Conservation (phyloP, 257 asterid genomes). For the Schizonepeta tenuifolia region DNA sequence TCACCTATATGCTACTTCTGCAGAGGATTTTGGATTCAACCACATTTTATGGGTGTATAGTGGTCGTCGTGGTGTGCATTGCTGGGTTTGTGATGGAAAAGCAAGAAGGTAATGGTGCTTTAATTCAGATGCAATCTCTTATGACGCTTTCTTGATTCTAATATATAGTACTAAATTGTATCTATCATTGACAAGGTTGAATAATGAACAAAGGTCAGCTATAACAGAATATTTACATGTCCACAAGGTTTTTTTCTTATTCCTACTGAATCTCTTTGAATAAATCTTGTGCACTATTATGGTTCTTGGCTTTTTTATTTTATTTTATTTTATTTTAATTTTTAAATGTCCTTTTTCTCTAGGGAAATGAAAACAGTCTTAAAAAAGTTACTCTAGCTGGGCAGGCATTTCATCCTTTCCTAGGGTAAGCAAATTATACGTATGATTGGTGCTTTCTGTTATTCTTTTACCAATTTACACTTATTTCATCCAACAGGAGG, state of each 20-base stretch:
- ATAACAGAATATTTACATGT: conserved; percentile 83
- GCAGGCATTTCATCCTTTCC: conserved; percentile 76
- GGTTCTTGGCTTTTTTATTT: conserved; percentile 11
- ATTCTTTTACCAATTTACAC: conserved; percentile 18
- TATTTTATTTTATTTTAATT: conserved; percentile 3
- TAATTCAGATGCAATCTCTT: conserved; percentile 1
- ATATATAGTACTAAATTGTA: conserved; percentile 24
- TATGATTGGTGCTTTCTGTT: conserved; percentile 15
- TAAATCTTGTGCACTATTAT: conserved; percentile 11
- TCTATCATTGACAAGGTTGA: conserved; percentile 58
- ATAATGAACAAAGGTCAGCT: conserved; percentile 83
- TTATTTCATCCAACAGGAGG: conserved; percentile 60
- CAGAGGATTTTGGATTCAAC: conserved; percentile 91
- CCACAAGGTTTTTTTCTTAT: conserved; percentile 60
- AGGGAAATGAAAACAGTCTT: conserved; percentile 85
- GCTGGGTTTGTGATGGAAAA: conserved; percentile 97
- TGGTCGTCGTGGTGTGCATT: conserved; percentile 98
- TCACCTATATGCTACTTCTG: conserved; percentile 29
- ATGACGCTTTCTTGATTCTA: background rate
- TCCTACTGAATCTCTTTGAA: background rate
- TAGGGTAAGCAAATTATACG: conserved; percentile 61
- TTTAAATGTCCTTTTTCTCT: conserved; percentile 28
- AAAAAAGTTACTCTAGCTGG: conserved; percentile 66
- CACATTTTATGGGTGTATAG: conserved; percentile 96
- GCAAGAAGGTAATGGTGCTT: conserved; percentile 73